Evolutionary conservation across 106 monocot species (phyloP), one percentile per base, ranked within the genome.

Genomic region (Xerophyta viscosa): DNA sequence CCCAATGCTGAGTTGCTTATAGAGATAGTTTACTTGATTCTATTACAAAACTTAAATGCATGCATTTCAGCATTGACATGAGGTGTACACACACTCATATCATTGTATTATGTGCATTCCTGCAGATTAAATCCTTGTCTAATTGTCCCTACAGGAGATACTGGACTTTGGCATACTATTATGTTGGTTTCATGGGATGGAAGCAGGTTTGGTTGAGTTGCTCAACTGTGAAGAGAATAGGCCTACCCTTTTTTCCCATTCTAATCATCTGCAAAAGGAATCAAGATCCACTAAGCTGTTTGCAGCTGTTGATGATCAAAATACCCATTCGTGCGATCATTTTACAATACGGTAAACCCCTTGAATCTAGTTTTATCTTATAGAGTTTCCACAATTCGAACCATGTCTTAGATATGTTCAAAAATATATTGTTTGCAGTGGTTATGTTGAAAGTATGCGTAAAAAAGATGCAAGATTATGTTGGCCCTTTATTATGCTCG

Each of bases 361-460:
- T 21, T 21, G 0, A 20, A 9, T 0, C 23, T 47, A 20, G 0
- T 47, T 47, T 20, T 1, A 21, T 47, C 23, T 47, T 20, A 9
- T 47, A 33, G 10, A 33, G 5, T 10, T 10, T 33, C 33, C 10
- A 10, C 33, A 10, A 33, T 33, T 33, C 33, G n/a, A n/a, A n/a
- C 33, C 33, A 33, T 6, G 33, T 33, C 5, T 33, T 33, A 33
- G 33, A 17, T 23, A 14, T n/a, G 6, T 15, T 50, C 25, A 50
- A 11, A 50, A 50, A 12, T 6, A 48, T 48, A 17, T 58, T 65
- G 37, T 54, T 17, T 27, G 12, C 65, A 84, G 84, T 57, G 76
- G 76, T 20, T 80, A 69, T 54, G 85, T 86, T 52, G 51, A 69
- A 46, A 66, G 69, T 15, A 58, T 80, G 29, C 76, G 79, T 31